Conservation (phyloP, 805 yeast genomes). For the Peterozyma xylosa region DNA sequence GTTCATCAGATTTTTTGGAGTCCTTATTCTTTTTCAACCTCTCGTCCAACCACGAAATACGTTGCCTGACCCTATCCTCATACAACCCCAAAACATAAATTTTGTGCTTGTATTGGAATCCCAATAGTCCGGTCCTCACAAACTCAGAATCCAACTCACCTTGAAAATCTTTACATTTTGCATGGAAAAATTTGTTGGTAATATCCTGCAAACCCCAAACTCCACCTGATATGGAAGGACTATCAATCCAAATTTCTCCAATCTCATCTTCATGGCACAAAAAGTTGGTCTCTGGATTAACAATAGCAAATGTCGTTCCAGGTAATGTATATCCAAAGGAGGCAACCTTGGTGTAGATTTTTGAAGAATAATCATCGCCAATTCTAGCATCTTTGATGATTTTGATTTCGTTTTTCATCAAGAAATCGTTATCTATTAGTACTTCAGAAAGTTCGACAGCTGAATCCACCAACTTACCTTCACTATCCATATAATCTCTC, state of each 20-base stretch:
- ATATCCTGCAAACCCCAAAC: slow-evolving; percentile 68
- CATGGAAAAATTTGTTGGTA: slow-evolving; percentile 72
- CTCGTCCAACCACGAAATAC: slow-evolving; percentile 59
- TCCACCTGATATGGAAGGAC: slow-evolving; percentile 86
- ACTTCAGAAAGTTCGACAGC: slow-evolving; percentile 51
- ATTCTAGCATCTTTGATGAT: slow-evolving; percentile 52
- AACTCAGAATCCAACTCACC: slow-evolving; percentile 72
- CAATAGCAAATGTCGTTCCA: slow-evolving; percentile 88
- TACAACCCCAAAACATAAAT: slow-evolving; percentile 83
- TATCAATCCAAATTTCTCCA: slow-evolving; percentile 98
- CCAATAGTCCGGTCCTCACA: slow-evolving; percentile 83
- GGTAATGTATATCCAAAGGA: slow-evolving; percentile 94
- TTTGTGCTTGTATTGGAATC: slow-evolving; percentile 82
- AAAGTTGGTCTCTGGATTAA: slow-evolving; percentile 83
- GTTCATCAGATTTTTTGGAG: slow-evolving; percentile 8
- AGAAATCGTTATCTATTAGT: slow-evolving; percentile 62
- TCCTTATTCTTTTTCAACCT: slow-evolving; percentile 16
- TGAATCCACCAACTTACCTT: slow-evolving; percentile 43
- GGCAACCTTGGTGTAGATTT: slow-evolving; percentile 52
- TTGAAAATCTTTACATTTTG: slow-evolving; percentile 65
- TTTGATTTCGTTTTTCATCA: slow-evolving; percentile 65
- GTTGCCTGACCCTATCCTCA: slow-evolving; percentile 84
- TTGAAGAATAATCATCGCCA: slow-evolving; percentile 19
- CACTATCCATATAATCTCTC: slow-evolving; percentile 82
- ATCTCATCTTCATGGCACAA: slow-evolving; percentile 71